Percentiles rank a stretch among this genome's conserved stretches.
Evolutionary conservation across 1,284 basidiomycete genomes (phyloP).

Genomic region (Cryptococcus sp.): DNA sequence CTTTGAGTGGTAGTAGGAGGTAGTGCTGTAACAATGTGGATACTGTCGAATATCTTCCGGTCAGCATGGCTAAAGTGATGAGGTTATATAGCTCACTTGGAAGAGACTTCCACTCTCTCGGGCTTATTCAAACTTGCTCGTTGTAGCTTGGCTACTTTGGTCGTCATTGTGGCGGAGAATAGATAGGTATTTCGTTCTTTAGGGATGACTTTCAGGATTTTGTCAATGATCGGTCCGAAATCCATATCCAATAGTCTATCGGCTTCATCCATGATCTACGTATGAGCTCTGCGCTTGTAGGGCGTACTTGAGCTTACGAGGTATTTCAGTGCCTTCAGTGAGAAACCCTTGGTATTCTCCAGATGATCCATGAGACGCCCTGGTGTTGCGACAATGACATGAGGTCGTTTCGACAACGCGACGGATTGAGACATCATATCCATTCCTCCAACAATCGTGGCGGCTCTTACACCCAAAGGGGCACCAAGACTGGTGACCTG

Average conservation of each 20-base stretch:
- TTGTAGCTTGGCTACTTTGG: conserved; percentile 96
- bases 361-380: conserved; percentile 93
- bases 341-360: conserved; percentile 98
- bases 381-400: conserved; percentile 96
- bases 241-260: conserved; percentile 96
- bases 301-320: conserved; percentile 57
- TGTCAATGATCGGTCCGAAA: conserved; percentile 95
- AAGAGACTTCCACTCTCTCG: conserved; percentile 87
- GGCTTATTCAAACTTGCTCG: conserved; percentile 93
- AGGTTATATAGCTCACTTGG: conserved; percentile 61
- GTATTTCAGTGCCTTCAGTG: conserved; percentile 78
- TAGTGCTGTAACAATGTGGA: conserved; percentile 95
- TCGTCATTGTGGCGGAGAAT: conserved; percentile 99
- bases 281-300: not conserved
- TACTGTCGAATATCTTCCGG: conserved; percentile 85
- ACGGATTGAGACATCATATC: conserved; percentile 91
- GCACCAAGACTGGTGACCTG: conserved; percentile 92
- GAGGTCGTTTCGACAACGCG: conserved; percentile 85
- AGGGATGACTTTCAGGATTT: conserved; percentile 92
- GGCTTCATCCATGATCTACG: conserved; percentile 91
- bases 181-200: conserved; percentile 92
- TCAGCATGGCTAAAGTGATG: not conserved
- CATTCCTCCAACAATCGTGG: conserved; percentile 91
- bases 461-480: conserved; percentile 87
- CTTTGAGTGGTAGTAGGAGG: conserved; percentile 84